Conservation (phyloP, 495 filamentous ascomycete species). For the Hyaloscypha variabilis region DNA sequence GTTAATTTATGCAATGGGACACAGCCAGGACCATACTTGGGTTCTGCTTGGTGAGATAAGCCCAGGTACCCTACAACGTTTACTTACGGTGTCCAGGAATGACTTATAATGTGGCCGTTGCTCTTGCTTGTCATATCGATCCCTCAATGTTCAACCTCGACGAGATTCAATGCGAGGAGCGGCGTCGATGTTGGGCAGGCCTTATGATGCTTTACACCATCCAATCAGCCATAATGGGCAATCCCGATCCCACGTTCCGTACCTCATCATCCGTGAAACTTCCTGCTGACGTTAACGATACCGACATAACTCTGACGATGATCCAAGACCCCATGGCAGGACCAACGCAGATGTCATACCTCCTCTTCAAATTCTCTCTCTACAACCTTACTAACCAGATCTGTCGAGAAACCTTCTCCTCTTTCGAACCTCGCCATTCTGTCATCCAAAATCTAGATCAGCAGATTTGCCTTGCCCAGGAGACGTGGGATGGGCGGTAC, state of each 20-base stretch:
- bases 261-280: constrained; percentile 38
- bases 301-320: constrained; percentile 42
- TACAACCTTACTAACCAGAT: constrained; percentile 45
- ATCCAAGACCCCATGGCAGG: constrained; percentile 32
- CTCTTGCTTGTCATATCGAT: constrained; percentile 51
- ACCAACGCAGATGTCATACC: constrained; percentile 52
- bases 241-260: constrained; percentile 26
- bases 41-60: constrained; percentile 26
- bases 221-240: constrained; percentile 40
- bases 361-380: constrained; percentile 47
- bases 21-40: constrained; percentile 46
- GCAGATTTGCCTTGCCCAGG: constrained; percentile 42
- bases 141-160: constrained; percentile 45
- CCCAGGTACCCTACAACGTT: background rate
- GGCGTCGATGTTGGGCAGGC: constrained; percentile 49
- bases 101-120: constrained; percentile 49
- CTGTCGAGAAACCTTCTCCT: constrained; percentile 44
- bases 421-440: constrained; percentile 31
- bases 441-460: constrained; percentile 39
- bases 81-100: constrained; percentile 40
- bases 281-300: constrained; percentile 47
- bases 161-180: constrained; percentile 48
- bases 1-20: constrained; percentile 45
- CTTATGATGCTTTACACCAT: constrained; percentile 47
- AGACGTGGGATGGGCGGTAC: constrained; percentile 43